Conservation (phyloP, 2,329 filamentous ascomycete species). For the Arthrocladium fulminans region DNA sequence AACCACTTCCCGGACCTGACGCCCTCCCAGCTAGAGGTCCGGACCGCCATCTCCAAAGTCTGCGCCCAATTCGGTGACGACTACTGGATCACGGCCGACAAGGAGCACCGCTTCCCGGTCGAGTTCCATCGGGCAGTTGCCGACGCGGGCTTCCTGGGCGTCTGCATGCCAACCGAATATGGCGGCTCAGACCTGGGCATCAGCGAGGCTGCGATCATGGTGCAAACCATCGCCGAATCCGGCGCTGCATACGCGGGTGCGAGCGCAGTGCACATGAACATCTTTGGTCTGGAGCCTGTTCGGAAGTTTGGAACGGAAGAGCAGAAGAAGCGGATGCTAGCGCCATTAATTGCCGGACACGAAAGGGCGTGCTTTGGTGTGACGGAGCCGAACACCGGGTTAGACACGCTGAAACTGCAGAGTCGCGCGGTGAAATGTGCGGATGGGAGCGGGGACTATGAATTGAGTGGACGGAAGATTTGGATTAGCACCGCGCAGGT, state of each 20-base stretch:
- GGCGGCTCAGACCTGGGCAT: conserved; percentile 37
- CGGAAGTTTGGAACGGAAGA: conserved; percentile 37
- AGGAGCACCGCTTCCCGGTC: conserved; percentile 30
- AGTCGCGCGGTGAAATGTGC: conserved; percentile 30
- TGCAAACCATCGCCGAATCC: conserved; percentile 40
- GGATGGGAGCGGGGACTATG: conserved; percentile 25
- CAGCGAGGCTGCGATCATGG: conserved; percentile 39
- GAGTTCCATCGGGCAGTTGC: conserved; percentile 36
- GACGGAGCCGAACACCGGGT: conserved; percentile 37
- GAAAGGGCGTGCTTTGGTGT: conserved; percentile 37
- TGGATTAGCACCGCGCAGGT: conserved; percentile 40
- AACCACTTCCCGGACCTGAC: conserved; percentile 28
- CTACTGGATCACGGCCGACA: conserved; percentile 36
- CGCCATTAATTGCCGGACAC: conserved; percentile 33
- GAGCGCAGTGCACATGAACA: conserved; percentile 41
- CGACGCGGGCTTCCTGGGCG: conserved; percentile 37
- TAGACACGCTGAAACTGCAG: conserved; percentile 36
- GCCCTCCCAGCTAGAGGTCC: conserved; percentile 35
- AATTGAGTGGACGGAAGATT: conserved; percentile 35
- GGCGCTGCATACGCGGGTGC: conserved; percentile 37
- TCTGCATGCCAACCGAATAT: conserved; percentile 36
- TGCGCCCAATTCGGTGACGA: conserved; percentile 34
- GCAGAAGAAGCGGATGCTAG: conserved; percentile 34
- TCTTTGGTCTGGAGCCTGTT: conserved; percentile 39
- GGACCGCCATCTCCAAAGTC: conserved; percentile 37